Base-by-base conservation (phyloP, 1,139 yeast genomes). In the Yamadazyma songkhlaensis region DNA sequence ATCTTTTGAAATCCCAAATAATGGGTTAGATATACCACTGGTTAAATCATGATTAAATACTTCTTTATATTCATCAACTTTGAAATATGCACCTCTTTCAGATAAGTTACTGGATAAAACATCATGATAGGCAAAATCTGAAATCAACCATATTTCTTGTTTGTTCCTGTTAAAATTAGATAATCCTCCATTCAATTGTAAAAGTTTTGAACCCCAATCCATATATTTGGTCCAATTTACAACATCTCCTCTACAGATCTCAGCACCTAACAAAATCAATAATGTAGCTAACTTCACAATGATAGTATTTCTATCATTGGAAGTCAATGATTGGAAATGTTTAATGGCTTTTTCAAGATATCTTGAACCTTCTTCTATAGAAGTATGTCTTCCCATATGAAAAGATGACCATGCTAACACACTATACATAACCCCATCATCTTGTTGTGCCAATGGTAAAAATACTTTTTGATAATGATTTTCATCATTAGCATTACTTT, bases 81-180 rank as follows among this genome's bases (percentile, higher is more conserved):
- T 71, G 52, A 81, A 81, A 50, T 77, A 79, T 0, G 83, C 71
- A 1, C 80, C 80, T 34, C 81, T 54, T 38, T 76, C 78, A 35
- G 73, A 64, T 25, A 71, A 68, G 10, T 84, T 76, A 37, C 81
- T 73, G 1, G 92, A 80, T 45, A 84, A 64, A 29, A 86, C 72
- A 53, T 85, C 95, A 55, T 86, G 95, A 53, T 85, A 86, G 1
- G 89, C 88, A 60, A 83, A 86, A 56, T 82, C 84, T n/a, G 88
- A 77, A 20, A 84, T 78, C 39, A 86, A 65, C 85, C 92, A 86
- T 44, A 81, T 79, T 44, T 78, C 78, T 42, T 76, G 79, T 45
- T 76, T 78, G 54, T 77, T 77, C 34, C 65, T 66, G 45, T 70
- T 67, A 42, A 68, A 69, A 41, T 72, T 72, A 46, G 77, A 72